phyloP scores from a whole-genome alignment of 345 rosid genomes.

The Hypericum androsaemum region DNA sequence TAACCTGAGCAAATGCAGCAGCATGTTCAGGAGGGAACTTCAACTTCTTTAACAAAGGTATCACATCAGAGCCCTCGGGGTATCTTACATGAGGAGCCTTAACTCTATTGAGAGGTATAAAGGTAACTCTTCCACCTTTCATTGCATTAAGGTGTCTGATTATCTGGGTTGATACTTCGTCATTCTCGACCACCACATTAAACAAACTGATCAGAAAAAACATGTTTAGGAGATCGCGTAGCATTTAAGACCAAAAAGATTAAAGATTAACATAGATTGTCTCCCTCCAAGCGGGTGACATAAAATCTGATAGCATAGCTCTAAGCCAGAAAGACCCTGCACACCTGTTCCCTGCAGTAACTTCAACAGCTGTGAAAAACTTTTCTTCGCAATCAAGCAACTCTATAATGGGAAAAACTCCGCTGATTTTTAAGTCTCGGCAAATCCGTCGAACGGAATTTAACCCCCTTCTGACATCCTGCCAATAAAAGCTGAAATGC shows the following conservation, averaged over 20 bases:
- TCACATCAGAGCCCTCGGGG: constrained; percentile 76
- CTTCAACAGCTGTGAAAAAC: constrained; percentile 93
- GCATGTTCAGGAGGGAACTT: constrained; percentile 48
- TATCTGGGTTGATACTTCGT: constrained; percentile 81
- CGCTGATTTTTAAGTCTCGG: constrained; percentile 43
- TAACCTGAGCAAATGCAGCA: constrained; percentile 85
- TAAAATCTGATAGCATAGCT: too few relatives aligned
- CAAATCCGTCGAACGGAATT: constrained; percentile 61
- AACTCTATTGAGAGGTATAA: constrained; percentile 87
- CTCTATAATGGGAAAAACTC: constrained; percentile 90
- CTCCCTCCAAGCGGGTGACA: too few relatives aligned
- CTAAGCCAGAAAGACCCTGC: neutral
- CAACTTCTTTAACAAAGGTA: constrained; percentile 71
- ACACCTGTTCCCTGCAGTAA: constrained; percentile 95
- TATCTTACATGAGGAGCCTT: constrained; percentile 66
- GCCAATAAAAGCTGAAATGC: constrained; percentile 15
- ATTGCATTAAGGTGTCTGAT: constrained; percentile 77
- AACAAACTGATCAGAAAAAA: constrained; percentile 52
- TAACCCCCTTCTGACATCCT: constrained; percentile 96
- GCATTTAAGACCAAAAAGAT: too few relatives aligned
- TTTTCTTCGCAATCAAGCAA: constrained; percentile 92
- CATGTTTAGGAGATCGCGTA: constrained; percentile 1
- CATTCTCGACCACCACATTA: constrained; percentile 91
- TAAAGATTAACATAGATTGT: too few relatives aligned
- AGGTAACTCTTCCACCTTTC: constrained; percentile 91